Evolutionary conservation across 2,329 filamentous ascomycete genomes (phyloP).

Genomic region (Xylogone sp.): DNA sequence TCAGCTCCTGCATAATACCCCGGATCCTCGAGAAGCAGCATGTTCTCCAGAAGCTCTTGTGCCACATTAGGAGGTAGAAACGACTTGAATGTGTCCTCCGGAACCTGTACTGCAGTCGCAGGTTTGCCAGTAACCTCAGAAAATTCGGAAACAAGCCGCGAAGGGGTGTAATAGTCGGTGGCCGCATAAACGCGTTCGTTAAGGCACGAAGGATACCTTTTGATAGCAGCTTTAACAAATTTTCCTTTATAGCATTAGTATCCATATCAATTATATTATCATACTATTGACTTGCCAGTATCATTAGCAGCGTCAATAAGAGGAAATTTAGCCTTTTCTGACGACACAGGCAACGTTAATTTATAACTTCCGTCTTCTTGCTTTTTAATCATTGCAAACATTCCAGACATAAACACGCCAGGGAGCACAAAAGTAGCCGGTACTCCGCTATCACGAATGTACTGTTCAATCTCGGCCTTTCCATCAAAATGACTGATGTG

Average conservation of each 20-base stretch:
- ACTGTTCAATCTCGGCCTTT: conserved; percentile 57
- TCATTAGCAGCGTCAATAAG: conserved; percentile 22
- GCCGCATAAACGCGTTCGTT: conserved; percentile 36
- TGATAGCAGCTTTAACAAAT: conserved; percentile 1
- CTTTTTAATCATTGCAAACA: conserved; percentile 13
- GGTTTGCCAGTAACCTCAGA: conserved; percentile 30
- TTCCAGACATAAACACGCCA: conserved; percentile 45
- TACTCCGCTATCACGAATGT: conserved; percentile 34
- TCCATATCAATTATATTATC: background rate
- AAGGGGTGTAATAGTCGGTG: conserved; percentile 30
- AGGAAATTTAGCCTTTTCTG: conserved; percentile 18
- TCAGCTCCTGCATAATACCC: conserved; percentile 44
- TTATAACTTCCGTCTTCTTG: conserved; percentile 14
- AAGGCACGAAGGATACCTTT: conserved; percentile 19
- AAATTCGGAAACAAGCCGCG: conserved; percentile 33
- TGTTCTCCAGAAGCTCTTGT: conserved; percentile 46
- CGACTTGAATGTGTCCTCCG: conserved; percentile 33
- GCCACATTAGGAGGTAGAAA: conserved; percentile 35
- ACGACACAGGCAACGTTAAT: conserved; percentile 9
- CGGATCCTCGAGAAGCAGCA: conserved; percentile 41
- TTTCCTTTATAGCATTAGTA: background rate
- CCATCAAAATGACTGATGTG: conserved; percentile 55
- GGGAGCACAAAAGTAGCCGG: conserved; percentile 41
- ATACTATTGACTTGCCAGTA: conserved; percentile 16
- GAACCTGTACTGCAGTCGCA: conserved; percentile 27